phyloP scores from a whole-genome alignment of 1,139 yeast genomes.

The Pneumocystis murina region DNA sequence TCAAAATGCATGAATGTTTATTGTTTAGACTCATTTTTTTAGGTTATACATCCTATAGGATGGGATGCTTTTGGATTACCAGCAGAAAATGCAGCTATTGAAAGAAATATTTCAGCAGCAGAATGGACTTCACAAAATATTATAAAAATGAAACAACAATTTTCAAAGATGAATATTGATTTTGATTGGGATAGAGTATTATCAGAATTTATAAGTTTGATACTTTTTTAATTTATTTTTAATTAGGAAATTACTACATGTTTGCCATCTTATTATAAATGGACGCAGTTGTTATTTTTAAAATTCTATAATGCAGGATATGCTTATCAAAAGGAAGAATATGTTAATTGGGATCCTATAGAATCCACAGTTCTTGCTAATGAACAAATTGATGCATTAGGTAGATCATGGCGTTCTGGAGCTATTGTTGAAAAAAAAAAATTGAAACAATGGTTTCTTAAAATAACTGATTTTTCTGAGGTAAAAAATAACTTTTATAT shows the following conservation, averaged over 20 bases:
- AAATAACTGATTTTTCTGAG: conserved; percentile 67
- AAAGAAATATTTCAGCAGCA: conserved; percentile 61
- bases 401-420: conserved; percentile 93
- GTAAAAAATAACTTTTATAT: conserved; percentile 18
- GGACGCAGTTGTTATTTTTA: conserved; percentile 79
- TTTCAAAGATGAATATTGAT: conserved; percentile 62
- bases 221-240: neutral
- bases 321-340: conserved; percentile 74
- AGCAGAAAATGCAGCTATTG: conserved; percentile 95
- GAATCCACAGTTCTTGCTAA: conserved; percentile 90
- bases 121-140: conserved; percentile 74
- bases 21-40: neutral
- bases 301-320: conserved; percentile 57
- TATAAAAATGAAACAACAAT: conserved; percentile 66
- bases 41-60: conserved; percentile 75
- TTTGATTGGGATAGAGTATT: conserved; percentile 68
- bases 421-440: conserved; percentile 72
- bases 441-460: conserved; percentile 83
- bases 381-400: conserved; percentile 86
- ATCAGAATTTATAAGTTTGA: neutral
- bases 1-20: conserved; percentile 12
- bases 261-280: conserved; percentile 71
- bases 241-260: conserved; percentile 69
- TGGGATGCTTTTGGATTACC: conserved; percentile 99
- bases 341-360: conserved; percentile 94